Evolutionary conservation across 305 asterid genomes (phyloP), one percentile per base, ranked within the genome.

Genomic region (Plantago lanceolata): DNA sequence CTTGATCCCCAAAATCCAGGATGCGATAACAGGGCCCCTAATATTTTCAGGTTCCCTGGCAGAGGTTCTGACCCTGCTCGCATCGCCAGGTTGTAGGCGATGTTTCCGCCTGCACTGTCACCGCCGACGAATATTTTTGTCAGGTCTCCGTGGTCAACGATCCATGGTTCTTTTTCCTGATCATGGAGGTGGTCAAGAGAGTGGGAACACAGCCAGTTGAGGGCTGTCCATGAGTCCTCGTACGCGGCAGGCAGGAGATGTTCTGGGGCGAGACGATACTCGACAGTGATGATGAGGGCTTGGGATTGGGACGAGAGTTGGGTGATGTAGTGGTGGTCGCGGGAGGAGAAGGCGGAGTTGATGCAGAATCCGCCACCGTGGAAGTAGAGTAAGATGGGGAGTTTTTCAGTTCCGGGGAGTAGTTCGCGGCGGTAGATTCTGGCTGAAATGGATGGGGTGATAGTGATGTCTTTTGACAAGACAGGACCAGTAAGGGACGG

Each of bases 341-440:
- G 17, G 66, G 14, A 72, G 1, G 75, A 71, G 72, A 78, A 85
- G 35, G 89, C 75, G 24, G 85, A 80, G 4, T 68, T 82, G 19
- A 79, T 2, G 56, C 80, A 73, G 57, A 85, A 79, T 3, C 72
- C 93, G 3, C 85, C 87, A 6, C 81, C 82, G 43, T 79, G 89
- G 76, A 59, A 75, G 59, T 80, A 81, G 51, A 80, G 51, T 15
- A 80, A 43, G 64, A 69, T 63, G 6, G 85, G 79, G 58, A 79
- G 77, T 15, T 62, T 80, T 64, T 78, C 61, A 3, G 49, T 40
- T 19, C 72, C 1, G 48, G 8, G 0, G 19, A 68, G n/a, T 67
- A 58, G 64, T 1, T 76, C 73, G 4, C 85, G 88, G 56, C 76
- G 88, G 76, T 78, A 71, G 18, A 84, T 33, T n/a, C 86, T 71